Evolutionary conservation across 2,329 filamentous ascomycete genomes (phyloP), one percentile per base, ranked within the genome.

Genomic region (Talaromyces sp.): DNA sequence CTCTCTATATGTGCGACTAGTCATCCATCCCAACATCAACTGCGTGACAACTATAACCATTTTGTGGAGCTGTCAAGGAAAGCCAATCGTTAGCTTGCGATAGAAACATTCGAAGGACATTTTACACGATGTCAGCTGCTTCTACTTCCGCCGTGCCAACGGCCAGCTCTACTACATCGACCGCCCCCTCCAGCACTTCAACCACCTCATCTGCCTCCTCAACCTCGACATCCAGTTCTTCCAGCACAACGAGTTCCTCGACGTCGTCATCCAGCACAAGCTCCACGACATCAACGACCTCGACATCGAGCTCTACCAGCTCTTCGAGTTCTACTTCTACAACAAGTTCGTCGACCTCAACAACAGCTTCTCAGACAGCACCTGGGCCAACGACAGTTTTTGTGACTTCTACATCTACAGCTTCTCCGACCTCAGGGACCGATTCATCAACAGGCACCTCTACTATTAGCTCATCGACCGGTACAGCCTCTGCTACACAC

Each of bases 261-360:
- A 63, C 63, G 63, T 64, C 35, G 63, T 60, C 67, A 43, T 60
- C 47, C 31, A 68, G 60, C 41, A 60, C 66, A 60, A 63, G 60
- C 37, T 68, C 68, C 7, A 67, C 66, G 22, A 68, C 60, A 27
- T 58, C 62, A 7, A 54, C 33, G 52, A 49, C 43, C 31, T 60
- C 56, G 47, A 63, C 54, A 31, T 60, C 60, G 14, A 47, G 43
- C 24, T 47, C 66, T 13, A 41, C 56, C 19, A 49, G 33, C 58
- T 61, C 63, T 22, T 63, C 61, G 50, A 62, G 49, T 4, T 45
- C 52, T 54, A 61, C 41, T 41, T 43, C 56, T 27, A 59, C 56
- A 31, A 63, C 50, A 33, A 39, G 13, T 5, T 24, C 57, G n/a
- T n/a, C 47, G n/a, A 61, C 54, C n/a, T 54, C 57, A 37, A 54